These are phyloP conservation scores for Schizophyllum amplum DNA, from an alignment of 1,284 basidiomycete genomes.

Conservation along the genomic window DNA sequence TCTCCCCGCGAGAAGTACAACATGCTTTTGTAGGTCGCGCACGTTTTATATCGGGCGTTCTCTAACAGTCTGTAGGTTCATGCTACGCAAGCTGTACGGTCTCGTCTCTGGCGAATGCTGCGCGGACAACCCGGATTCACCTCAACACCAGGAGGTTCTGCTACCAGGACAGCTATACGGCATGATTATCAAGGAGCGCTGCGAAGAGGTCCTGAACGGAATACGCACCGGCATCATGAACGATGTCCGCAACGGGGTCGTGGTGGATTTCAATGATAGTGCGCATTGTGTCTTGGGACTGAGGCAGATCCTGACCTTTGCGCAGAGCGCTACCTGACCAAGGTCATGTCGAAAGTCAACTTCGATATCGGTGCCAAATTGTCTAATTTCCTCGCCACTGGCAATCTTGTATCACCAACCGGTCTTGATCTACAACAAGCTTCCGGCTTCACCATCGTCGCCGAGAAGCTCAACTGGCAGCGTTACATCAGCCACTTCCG, in stretches of 20 bases:
- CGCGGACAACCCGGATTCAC: constrained; percentile 97
- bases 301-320: constrained; percentile 5
- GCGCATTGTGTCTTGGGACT: constrained; percentile 6
- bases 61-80: constrained; percentile 55
- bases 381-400: constrained; percentile 95
- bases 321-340: constrained; percentile 76
- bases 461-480: constrained; percentile 98
- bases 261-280: constrained; percentile 86
- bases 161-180: constrained; percentile 91
- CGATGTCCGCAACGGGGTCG: constrained; percentile 70
- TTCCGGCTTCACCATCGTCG: constrained; percentile 96
- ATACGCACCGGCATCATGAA: constrained; percentile 67
- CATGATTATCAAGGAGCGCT: constrained; percentile 97
- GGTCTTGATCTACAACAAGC: constrained; percentile 97
- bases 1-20: constrained; percentile 93
- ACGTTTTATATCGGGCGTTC: background rate
- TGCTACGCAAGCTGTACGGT: constrained; percentile 95
- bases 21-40: constrained; percentile 74
- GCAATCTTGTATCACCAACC: constrained; percentile 90
- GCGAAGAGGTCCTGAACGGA: constrained; percentile 83
- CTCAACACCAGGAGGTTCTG: constrained; percentile 97
- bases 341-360: constrained; percentile 72
- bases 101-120: constrained; percentile 89
- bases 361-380: constrained; percentile 91
- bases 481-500: constrained; percentile 99